These are phyloP conservation scores for Chaetomidium leptoderma DNA, from an alignment of 495 filamentous ascomycete genomes.

Conservation along the genomic window DNA sequence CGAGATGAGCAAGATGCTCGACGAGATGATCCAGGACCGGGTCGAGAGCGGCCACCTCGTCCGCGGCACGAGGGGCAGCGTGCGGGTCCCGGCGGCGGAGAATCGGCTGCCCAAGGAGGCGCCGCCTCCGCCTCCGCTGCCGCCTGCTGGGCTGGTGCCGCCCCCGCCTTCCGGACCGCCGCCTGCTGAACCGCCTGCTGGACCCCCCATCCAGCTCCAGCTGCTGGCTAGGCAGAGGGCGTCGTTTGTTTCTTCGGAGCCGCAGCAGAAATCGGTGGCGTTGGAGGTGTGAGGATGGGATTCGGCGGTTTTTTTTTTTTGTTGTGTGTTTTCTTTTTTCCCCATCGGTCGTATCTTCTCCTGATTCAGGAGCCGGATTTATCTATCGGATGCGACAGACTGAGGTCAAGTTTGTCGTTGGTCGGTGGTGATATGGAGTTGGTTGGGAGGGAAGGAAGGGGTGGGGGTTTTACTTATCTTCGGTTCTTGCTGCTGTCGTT, in stretches of 20 bases:
- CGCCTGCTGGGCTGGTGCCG: conserved; percentile 12
- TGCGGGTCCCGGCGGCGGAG: conserved; percentile 37
- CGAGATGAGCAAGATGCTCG: conserved; percentile 83
- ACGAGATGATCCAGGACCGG: conserved; percentile 89
- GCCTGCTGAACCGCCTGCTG: conserved; percentile 8
- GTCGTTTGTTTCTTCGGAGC: conserved; percentile 19
- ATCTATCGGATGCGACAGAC: no score
- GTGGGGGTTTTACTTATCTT: background rate
- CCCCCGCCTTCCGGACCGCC: conserved; percentile 17
- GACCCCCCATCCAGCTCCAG: conserved; percentile 36
- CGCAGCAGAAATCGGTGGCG: conserved; percentile 23
- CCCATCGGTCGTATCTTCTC: background rate
- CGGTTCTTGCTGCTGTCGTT: conserved; percentile 14
- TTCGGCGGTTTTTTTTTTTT: conserved; percentile 11
- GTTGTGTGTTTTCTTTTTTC: background rate
- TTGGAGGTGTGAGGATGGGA: conserved; percentile 33
- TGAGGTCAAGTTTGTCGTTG: background rate
- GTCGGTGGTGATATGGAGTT: background rate
- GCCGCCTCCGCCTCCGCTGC: conserved; percentile 17
- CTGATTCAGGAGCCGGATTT: background rate
- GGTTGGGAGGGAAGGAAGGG: background rate
- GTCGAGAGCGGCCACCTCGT: conserved; percentile 66
- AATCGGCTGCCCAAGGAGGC: background rate
- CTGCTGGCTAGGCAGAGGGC: conserved; percentile 34
- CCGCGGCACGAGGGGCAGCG: conserved; percentile 54